phyloP scores from a whole-genome alignment of 2,329 filamentous ascomycete species.

The Helotiales sp. region DNA sequence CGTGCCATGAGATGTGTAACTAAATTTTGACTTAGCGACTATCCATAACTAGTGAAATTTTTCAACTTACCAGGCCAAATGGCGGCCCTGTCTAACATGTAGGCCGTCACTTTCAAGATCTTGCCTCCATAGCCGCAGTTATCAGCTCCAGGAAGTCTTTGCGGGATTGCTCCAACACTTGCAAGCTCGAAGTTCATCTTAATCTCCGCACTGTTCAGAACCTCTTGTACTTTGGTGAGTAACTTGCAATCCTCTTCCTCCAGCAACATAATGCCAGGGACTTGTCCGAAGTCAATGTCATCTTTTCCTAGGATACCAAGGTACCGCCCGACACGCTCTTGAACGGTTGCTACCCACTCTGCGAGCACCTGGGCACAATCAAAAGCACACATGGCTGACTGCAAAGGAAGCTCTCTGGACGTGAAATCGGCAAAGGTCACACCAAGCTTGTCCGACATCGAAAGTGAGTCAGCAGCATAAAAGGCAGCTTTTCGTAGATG shows the following conservation, averaged over 20 bases:
- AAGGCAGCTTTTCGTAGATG: conserved; percentile 93
- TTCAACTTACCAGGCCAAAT: conserved; percentile 82
- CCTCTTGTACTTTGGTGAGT: conserved; percentile 79
- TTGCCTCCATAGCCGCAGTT: conserved; percentile 82
- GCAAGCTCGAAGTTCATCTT: conserved; percentile 72
- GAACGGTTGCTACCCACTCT: conserved; percentile 91
- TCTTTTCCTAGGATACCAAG: conserved; percentile 86
- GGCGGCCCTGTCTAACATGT: conserved; percentile 85
- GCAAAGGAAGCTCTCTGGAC: conserved; percentile 83
- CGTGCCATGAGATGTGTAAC: conserved; percentile 73
- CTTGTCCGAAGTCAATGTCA: conserved; percentile 76
- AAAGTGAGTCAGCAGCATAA: conserved; percentile 89
- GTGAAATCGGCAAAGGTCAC: conserved; percentile 84
- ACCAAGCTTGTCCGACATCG: conserved; percentile 84
- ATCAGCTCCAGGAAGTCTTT: conserved; percentile 60
- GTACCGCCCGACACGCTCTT: conserved; percentile 91
- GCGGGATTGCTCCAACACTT: conserved; percentile 57
- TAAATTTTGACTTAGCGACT: conserved; percentile 39
- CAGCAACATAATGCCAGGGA: conserved; percentile 86
- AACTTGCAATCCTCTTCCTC: conserved; percentile 92
- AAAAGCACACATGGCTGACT: conserved; percentile 89
- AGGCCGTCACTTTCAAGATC: conserved; percentile 81
- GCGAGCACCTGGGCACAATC: conserved; percentile 93
- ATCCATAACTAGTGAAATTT: not conserved
- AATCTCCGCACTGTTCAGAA: conserved; percentile 75